Base-by-base conservation (phyloP, 2,329 filamentous ascomycete species). In the Westerdykella ornata region DNA sequence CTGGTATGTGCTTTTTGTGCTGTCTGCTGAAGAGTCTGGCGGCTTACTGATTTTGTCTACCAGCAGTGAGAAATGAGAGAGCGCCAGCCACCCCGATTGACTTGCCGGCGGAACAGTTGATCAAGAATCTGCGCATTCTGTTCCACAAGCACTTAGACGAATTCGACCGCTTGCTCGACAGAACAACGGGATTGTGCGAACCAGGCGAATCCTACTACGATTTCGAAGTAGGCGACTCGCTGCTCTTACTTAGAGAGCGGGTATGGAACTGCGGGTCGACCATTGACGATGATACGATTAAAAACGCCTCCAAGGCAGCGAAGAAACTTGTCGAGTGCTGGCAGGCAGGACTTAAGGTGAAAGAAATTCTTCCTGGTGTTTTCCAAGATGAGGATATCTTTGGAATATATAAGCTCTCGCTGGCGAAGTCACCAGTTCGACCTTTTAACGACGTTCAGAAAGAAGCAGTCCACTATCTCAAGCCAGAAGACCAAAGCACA, bases 381-480 rank as follows among this genome's bases (percentile, higher is more conserved):
- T 26, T 26, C 22, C 22, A 9, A 11, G 12, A 26, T 26, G 2
- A 26, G 7, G 22, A 26, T 26, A 2, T 26, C 2, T 11, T 26
- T 11, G 8, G 22, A 26, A 11, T 26, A 26, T 26, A 26, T 9
- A 2, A 9, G 22, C 22, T 26, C 22, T 26, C 22, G 22, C 9
- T 56, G 0, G 37, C 52, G 3, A 9, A 45, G 0, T 16, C 0
- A 38, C 48, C 1, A 41, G 37, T 53, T 8, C 38, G 34, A 0
- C 31, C 35, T 2, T 14, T 42, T 5, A 13, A 14, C 3, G 13
- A 0, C 30, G 22, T 26, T 7, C 8, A 30, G 3, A 2, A 47
- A 0, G 15, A 41, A 5, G 29, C 41, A 1, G 39, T 46, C 0
- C n/a, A 57, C 1, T 39, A 14, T 2, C 37, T 51, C 54, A 18